Conservation (phyloP, 805 yeast genomes). For the Yamadazyma nakazawae region DNA sequence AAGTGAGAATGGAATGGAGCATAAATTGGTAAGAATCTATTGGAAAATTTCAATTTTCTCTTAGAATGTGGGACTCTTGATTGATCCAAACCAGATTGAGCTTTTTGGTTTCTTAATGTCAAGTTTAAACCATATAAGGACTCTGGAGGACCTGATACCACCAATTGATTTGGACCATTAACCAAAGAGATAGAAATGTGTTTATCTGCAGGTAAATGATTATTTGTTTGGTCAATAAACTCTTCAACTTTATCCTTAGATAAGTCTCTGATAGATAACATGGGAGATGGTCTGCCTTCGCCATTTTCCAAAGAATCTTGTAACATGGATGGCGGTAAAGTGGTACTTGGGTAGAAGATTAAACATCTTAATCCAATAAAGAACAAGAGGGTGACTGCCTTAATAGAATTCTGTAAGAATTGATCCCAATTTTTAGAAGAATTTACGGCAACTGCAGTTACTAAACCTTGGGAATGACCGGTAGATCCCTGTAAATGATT, state of each 20-base stretch:
- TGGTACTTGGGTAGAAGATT: constrained; percentile 87
- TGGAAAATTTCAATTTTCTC: constrained; percentile 90
- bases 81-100: constrained; percentile 91
- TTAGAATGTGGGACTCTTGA: constrained; percentile 90
- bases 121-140: constrained; percentile 93
- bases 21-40: constrained; percentile 90
- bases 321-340: constrained; percentile 88
- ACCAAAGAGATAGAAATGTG: constrained; percentile 87
- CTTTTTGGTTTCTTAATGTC: constrained; percentile 89
- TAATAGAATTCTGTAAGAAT: constrained; percentile 65
- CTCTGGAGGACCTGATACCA: constrained; percentile 97
- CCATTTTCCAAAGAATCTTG: constrained; percentile 90
- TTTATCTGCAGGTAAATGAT: constrained; percentile 88
- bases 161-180: constrained; percentile 94
- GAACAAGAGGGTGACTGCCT: constrained; percentile 82
- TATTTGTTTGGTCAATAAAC: constrained; percentile 82
- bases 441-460: constrained; percentile 90
- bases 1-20: constrained; percentile 97
- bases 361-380: constrained; percentile 92
- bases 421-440: constrained; percentile 80
- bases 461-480: constrained; percentile 89
- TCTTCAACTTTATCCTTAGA: constrained; percentile 73
- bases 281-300: constrained; percentile 96
- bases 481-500: constrained; percentile 68
- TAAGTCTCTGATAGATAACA: constrained; percentile 91